Evolutionary conservation across 768 basidiomycete species (phyloP), one percentile per base, ranked within the genome.

Genomic region (Serendipita indica): DNA sequence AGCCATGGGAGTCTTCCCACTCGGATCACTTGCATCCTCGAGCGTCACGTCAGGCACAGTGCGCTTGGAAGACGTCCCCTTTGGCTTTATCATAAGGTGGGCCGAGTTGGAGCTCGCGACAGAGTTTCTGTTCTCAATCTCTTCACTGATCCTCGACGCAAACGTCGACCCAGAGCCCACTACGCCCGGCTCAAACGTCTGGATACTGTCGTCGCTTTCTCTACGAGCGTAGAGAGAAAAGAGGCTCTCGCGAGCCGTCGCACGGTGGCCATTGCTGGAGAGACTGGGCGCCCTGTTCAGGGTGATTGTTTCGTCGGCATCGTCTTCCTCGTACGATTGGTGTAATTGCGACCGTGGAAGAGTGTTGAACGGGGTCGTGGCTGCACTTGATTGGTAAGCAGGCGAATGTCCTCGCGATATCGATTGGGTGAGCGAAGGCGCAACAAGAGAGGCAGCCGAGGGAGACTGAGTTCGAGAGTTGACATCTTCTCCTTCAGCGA

Each of bases 121-220:
- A 7, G 49, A 54, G n/a, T 27, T 33, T 28, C 49, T 27, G 49
- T 54, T 54, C 49, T 54, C 49, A 18, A 54, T 54, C n/a, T 54
- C 49, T 10, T 18, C 49, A 30, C 49, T 54, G 16, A 54, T 27
- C 32, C 49, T 54, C 25, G 49, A 7, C 10, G 49, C 49, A 54
- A 54, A 54, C 10, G 49, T 54, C 1, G 49, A 54, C n/a, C 49
- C 49, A 33, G 49, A 54, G 32, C 49, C 49, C n/a, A 54, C 49
- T 4, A 27, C 49, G 30, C 49, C 49, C 4, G 49, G 12, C 30
- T 54, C 49, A 54, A 54, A 54, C 22, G 49, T 54, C 16, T 54
- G 22, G 10, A 54, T 28, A 7, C 22, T 54, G 10, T 30, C 22
- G 25, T 54, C 49, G 32, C 49, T 54, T 7, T 10, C 25, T 28